These are phyloP conservation scores for Camelina neglecta DNA, from an alignment of 345 rosid genomes.

Conservation along the genomic window DNA sequence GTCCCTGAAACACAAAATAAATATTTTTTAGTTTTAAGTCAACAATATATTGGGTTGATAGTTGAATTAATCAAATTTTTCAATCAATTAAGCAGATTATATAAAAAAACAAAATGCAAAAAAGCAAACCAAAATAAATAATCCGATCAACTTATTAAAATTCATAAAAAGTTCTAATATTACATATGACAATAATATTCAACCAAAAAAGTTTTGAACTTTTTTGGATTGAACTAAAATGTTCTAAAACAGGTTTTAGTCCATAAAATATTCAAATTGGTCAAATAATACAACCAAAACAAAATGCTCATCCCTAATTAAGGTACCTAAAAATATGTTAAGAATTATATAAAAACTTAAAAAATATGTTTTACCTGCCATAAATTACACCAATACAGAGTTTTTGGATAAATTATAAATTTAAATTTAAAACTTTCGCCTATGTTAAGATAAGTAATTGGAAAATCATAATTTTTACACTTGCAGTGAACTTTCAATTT, in stretches of 20 bases:
- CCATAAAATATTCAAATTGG: background rate
- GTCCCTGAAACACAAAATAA: constrained; percentile 28
- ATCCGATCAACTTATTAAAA: background rate
- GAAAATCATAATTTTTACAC: constrained; percentile 31
- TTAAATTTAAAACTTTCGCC: constrained; percentile 31
- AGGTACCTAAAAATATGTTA: background rate
- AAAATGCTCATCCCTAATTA: background rate
- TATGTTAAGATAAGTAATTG: constrained; percentile 23
- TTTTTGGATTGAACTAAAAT: background rate
- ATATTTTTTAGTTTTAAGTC: too few species aligned
- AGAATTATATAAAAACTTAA: background rate
- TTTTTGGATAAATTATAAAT: background rate
- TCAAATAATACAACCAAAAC: background rate
- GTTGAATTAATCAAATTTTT: too few species aligned
- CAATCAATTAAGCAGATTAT: background rate
- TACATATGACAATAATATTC: background rate
- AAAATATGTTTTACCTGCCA: constrained; percentile 25
- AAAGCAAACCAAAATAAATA: too few species aligned
- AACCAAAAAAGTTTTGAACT: too few species aligned
- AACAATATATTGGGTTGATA: too few species aligned
- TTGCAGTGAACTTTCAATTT: constrained; percentile 33
- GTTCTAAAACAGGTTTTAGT: background rate
- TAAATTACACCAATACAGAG: constrained; percentile 32
- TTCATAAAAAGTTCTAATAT: background rate
- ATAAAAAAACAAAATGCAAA: too few species aligned